phyloP scores from a whole-genome alignment of 116 monocot species.

The Papilionanthe hybrid region DNA sequence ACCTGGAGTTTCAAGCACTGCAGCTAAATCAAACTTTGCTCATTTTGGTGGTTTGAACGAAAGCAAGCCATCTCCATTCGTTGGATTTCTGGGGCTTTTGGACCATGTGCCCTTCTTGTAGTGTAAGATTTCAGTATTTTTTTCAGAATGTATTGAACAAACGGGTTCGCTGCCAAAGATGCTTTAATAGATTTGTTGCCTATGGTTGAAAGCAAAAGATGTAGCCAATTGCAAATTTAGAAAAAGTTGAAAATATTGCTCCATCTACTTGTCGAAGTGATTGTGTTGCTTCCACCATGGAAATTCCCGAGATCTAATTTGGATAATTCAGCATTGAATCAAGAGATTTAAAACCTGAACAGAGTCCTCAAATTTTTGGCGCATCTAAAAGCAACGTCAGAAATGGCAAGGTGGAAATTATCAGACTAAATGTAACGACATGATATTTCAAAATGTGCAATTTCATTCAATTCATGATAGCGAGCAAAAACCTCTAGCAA shows the following conservation, averaged over 20 bases:
- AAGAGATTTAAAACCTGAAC: too few relatives aligned
- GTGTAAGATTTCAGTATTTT: too few relatives aligned
- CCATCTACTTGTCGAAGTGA: not conserved
- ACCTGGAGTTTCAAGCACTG: conserved; percentile 2
- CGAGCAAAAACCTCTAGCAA: too few relatives aligned
- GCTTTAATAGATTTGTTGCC: conserved; percentile 6
- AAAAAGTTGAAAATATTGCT: not conserved
- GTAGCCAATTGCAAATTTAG: not conserved
- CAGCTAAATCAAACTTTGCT: not conserved
- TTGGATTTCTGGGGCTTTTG: conserved; percentile 4
- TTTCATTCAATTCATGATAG: too few relatives aligned
- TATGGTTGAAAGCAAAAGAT: conserved; percentile 1
- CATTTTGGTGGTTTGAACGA: conserved; percentile 11
- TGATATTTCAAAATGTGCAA: too few relatives aligned
- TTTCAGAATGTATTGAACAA: conserved; percentile 3
- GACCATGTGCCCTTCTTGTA: conserved; percentile 19
- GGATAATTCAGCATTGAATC: too few relatives aligned
- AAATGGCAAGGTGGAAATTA: too few relatives aligned
- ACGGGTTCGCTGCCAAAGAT: too few relatives aligned
- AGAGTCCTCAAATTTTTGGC: too few relatives aligned
- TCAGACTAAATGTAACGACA: too few relatives aligned
- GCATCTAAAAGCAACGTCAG: too few relatives aligned
- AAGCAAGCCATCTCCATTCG: not conserved
- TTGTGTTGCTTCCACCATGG: not conserved
- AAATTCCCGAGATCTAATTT: too few relatives aligned